phyloP scores from a whole-genome alignment of 2,329 filamentous ascomycete genomes.

The Diaporthe ilicicola region DNA sequence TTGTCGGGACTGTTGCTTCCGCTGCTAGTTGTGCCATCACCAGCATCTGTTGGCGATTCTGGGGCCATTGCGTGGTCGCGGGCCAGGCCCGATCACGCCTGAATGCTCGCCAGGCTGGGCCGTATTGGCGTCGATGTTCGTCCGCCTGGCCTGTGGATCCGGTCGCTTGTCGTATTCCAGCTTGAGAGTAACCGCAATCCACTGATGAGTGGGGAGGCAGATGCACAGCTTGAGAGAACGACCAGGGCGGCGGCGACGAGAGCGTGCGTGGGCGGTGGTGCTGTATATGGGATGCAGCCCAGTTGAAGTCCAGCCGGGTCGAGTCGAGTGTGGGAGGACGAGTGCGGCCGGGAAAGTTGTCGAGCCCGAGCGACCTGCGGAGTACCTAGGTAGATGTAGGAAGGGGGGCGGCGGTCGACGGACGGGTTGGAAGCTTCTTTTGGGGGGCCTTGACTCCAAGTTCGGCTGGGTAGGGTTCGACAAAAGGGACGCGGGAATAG shows the following conservation, averaged over 20 bases:
- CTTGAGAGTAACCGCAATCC: neutral
- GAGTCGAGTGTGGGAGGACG: neutral
- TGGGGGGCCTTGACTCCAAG: neutral
- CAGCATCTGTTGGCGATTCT: constrained; percentile 26
- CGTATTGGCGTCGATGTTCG: constrained; percentile 40
- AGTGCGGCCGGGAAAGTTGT: constrained; percentile 20
- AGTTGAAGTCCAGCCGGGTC: neutral
- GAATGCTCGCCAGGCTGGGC: constrained; percentile 52
- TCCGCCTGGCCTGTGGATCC: constrained; percentile 31
- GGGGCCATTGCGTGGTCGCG: constrained; percentile 48
- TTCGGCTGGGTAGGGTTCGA: neutral
- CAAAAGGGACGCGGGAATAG: constrained; percentile 24
- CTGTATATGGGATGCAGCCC: neutral
- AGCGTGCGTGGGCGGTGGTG: neutral
- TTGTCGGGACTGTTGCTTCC: constrained; percentile 42
- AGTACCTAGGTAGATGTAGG: constrained; percentile 20
- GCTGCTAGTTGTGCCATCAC: constrained; percentile 26
- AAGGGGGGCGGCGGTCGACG: constrained; percentile 4
- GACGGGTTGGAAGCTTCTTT: constrained; percentile 21
- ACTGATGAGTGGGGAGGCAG: neutral
- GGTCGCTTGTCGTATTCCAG: constrained; percentile 14
- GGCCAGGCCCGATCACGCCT: constrained; percentile 54
- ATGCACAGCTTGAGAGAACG: neutral
- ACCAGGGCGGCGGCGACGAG: neutral
- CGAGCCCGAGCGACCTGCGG: constrained; percentile 17